These are phyloP conservation scores for Amanita fuliginea DNA, from an alignment of 768 basidiomycete genomes.

Conservation along the genomic window DNA sequence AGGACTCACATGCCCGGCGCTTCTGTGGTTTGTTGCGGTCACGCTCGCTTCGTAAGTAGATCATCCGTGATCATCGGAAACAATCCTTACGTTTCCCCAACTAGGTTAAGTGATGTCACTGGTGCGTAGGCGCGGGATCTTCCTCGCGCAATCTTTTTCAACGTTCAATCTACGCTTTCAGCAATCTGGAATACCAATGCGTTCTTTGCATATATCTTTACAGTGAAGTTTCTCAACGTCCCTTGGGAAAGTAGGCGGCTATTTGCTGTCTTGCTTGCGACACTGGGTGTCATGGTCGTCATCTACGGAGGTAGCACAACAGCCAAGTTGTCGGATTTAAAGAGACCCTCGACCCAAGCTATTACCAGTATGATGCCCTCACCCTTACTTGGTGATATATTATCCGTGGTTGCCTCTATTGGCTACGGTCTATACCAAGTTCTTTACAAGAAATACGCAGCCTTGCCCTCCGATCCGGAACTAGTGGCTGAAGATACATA, in stretches of 20 bases:
- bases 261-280: conserved; percentile 69
- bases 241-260: conserved; percentile 56
- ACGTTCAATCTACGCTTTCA: not conserved
- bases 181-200: conserved; percentile 84
- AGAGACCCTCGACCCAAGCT: conserved; percentile 7
- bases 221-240: conserved; percentile 56
- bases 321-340: conserved; percentile 9
- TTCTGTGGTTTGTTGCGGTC: conserved; percentile 72
- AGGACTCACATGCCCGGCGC: conserved; percentile 49
- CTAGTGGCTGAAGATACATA: conserved; percentile 31
- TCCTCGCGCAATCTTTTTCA: conserved; percentile 10
- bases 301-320: conserved; percentile 62
- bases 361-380: conserved; percentile 21
- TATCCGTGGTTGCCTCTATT: conserved; percentile 65
- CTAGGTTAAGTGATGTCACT: conserved; percentile 78
- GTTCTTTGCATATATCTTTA: conserved; percentile 85
- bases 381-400: conserved; percentile 60
- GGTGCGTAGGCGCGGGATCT: conserved; percentile 21
- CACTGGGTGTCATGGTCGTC: conserved; percentile 67
- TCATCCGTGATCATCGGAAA: not conserved
- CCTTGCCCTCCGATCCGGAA: conserved; percentile 57
- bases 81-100: conserved; percentile 7
- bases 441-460: conserved; percentile 71
- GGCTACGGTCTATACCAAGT: conserved; percentile 75
- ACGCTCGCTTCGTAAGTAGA: conserved; percentile 57